Base-by-base conservation (phyloP, 2,329 filamentous ascomycete genomes). In the Aspergillus japonicus region DNA sequence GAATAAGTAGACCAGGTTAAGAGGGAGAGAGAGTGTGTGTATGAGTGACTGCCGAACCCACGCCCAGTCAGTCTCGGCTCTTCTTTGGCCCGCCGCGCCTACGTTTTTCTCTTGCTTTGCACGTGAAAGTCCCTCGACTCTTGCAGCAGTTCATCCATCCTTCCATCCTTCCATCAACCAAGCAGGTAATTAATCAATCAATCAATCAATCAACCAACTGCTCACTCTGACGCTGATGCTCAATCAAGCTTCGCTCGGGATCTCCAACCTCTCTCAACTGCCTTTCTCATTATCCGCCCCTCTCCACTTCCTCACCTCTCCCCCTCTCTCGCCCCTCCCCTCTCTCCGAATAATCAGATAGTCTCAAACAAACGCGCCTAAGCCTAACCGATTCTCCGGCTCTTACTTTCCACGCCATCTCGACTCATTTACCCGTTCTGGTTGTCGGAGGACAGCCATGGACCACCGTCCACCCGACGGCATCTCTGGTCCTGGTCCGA, bases 401-500 rank as follows among this genome's bases (percentile, higher is more conserved):
- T 19, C 39, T 8, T 44, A n/a, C 14, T 19, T 44, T 7, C 14
- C 5, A 12, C 33, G 14, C 33, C 23, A 29, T 47, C 52, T 14
- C 50, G 58, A 48, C 16, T 47, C 21, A 50, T 52, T 49, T 55
- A 48, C 47, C 57, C n/a, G 6, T 52, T 56, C 47, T 51, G 42
- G 57, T 48, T 48, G 52, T 53, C 53, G 50, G 47, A 44, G 39
- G 50, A 58, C 63, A 58, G 62, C 56, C 62, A 68, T 68, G 66
- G 65, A 66, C 57, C 55, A 59, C 44, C 63, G 62, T 60, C 56
- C 62, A 50, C 60, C 57, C 59, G 66, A 62, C 54, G 56, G 39
- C 39, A 44, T 44, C 39, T 44, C 39, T 44, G 39, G 54, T 51
- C 53, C 65, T 56, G 56, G 56, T 58, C 60, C 64, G 31, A 64